Base-by-base conservation (phyloP, 2,329 filamentous ascomycete species). In the Chalara sp. region DNA sequence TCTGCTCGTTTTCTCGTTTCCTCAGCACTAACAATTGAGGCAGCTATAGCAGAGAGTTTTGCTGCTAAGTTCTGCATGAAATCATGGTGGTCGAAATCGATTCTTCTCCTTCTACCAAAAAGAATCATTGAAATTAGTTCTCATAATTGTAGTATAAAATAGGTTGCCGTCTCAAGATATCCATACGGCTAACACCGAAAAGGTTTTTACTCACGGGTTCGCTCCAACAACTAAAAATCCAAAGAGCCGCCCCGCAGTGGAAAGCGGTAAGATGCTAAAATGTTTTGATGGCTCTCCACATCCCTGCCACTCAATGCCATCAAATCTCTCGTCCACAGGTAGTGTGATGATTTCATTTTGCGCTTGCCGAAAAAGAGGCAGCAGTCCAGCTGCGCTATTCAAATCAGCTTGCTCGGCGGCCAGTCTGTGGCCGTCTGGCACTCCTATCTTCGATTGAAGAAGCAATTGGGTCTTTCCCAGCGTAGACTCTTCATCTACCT, bases 11-110 rank as follows among this genome's bases (percentile, higher is more conserved):
- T 54, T 45, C 55, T 55, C 28, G 54, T 56, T 29, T 60, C 60
- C 12, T 60, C 59, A 6, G 55, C 56, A 37, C 44, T 60, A 31
- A 56, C 32, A 12, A 63, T 56, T 2, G 57, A 48, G n/a, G 50
- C 51, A 29, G 58, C 53, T 13, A 63, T 60, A 1, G 56, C 49
- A 4, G 59, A 57, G 7, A 59, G 47, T n/a, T 59, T 58, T 1
- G 57, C 54, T 6, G 56, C 53, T 8, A 64, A 39, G 35, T 59
- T 55, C 46, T 52, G 50, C 51, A 63, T 59, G 28, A 63, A 64
- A 5, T 58, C 53, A 32, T 53, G 5, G 32, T 63, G 53, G 10
- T 58, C 54, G 7, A 58, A 48, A 44, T 64, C 61, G 6, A 63
- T 49, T 11, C 58, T 56, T 37, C 61, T 56, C 11, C 21, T 21